These are phyloP conservation scores for Eucalyptus tenuipes DNA, from an alignment of 345 rosid species.

Conservation along the genomic window DNA sequence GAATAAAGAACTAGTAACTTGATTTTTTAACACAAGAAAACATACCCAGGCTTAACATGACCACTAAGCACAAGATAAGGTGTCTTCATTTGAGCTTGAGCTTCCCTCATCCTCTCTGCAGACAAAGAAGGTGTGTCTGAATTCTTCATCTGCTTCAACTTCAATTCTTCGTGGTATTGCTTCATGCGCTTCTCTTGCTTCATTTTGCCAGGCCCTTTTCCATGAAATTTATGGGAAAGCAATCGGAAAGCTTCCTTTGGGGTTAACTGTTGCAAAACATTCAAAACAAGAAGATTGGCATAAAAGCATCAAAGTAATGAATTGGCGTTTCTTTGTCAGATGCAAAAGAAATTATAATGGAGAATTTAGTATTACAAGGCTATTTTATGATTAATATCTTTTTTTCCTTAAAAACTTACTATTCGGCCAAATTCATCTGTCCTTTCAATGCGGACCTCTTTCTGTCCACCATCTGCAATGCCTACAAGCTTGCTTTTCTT, in stretches of 20 bases:
- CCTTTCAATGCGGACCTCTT: constrained; percentile 81
- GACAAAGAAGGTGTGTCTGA: constrained; percentile 91
- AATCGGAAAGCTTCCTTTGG: constrained; percentile 85
- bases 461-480: constrained; percentile 31
- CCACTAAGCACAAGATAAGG: constrained; percentile 98
- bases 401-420: constrained; percentile 32
- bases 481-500: constrained; percentile 97
- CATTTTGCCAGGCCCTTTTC: constrained; percentile 97
- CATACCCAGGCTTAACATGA: constrained; percentile 92
- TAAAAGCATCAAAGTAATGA: not conserved
- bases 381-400: not conserved
- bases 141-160: constrained; percentile 96
- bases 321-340: not conserved
- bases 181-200: constrained; percentile 95
- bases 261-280: constrained; percentile 42
- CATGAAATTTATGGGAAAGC: constrained; percentile 91
- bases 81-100: constrained; percentile 75
- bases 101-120: constrained; percentile 92
- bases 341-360: not conserved
- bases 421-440: constrained; percentile 93
- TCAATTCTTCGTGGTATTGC: constrained; percentile 85
- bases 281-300: not conserved
- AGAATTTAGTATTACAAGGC: not conserved
- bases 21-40: not conserved
- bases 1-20: not conserved